Conservation (phyloP, 106 monocot genomes). For the Apostasia ramifera region DNA sequence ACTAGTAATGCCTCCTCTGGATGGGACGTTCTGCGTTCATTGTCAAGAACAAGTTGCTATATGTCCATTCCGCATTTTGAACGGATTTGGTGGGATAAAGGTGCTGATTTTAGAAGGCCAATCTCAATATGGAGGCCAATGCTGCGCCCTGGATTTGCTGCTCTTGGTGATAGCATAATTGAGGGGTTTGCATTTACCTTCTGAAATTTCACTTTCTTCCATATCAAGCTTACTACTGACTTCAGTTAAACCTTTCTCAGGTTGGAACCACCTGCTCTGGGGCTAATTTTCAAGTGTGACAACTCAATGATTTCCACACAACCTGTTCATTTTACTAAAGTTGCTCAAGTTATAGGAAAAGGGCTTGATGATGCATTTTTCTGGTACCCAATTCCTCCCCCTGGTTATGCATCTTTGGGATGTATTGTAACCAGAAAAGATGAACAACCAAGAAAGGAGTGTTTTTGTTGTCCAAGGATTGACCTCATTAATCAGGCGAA, state of each 20-base stretch:
- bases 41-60: conserved; percentile 55
- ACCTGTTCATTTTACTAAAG: conserved; percentile 81
- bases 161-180: conserved; percentile 85
- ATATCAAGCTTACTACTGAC: neutral
- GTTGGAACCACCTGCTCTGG: conserved; percentile 86
- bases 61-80: conserved; percentile 93
- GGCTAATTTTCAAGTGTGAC: conserved; percentile 76
- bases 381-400: conserved; percentile 92
- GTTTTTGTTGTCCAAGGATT: conserved; percentile 83
- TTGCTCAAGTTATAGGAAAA: conserved; percentile 59
- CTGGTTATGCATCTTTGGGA: conserved; percentile 93
- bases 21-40: conserved; percentile 76
- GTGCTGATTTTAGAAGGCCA: conserved; percentile 56
- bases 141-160: conserved; percentile 55
- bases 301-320: conserved; percentile 53
- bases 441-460: conserved; percentile 59
- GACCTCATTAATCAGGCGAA: conserved; percentile 78
- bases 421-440: conserved; percentile 78
- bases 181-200: conserved; percentile 60
- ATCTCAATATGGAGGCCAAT: conserved; percentile 89
- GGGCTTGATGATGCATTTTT: conserved; percentile 79
- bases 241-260: conserved; percentile 27
- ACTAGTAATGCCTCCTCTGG: conserved; percentile 30
- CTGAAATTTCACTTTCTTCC: neutral
- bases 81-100: conserved; percentile 96